Evolutionary conservation across 352 stramenopile species (phyloP).

Genomic region (Pythium monospermum): DNA sequence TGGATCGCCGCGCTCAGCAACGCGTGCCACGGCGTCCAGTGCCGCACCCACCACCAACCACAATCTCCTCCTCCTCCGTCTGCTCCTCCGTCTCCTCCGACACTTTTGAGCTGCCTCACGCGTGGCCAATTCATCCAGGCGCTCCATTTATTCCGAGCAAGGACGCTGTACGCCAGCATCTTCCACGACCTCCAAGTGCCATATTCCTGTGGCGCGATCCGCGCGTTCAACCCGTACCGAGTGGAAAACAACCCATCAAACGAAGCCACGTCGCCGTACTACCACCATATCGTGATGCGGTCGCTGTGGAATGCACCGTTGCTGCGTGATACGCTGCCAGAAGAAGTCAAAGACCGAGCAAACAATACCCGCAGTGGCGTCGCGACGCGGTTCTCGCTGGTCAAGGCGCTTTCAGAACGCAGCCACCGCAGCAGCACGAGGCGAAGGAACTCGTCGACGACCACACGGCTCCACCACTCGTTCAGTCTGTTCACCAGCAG

Average conservation of each 20-base stretch:
- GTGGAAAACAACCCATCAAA: constrained; percentile 27
- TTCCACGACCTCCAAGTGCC: constrained; percentile 80
- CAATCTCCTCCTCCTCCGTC: not conserved
- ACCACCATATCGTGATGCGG: constrained; percentile 56
- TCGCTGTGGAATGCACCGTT: constrained; percentile 50
- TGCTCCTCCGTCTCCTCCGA: constrained; percentile 5
- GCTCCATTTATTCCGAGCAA: constrained; percentile 57
- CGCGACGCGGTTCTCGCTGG: constrained; percentile 15
- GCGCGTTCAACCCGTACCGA: constrained; percentile 80
- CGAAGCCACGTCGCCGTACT: constrained; percentile 52
- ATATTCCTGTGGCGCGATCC: constrained; percentile 69
- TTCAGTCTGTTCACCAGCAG: too few relatives aligned
- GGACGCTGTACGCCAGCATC: constrained; percentile 70
- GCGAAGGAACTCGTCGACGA: not conserved
- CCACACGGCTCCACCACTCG: not conserved
- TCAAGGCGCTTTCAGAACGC: constrained; percentile 11
- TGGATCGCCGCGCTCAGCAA: constrained; percentile 67
- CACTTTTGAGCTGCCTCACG: constrained; percentile 58
- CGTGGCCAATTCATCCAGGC: constrained; percentile 72
- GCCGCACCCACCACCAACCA: constrained; percentile 10
- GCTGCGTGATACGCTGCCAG: constrained; percentile 53
- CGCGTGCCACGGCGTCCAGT: constrained; percentile 37
- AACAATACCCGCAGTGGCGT: too few relatives aligned
- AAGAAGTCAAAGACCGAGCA: constrained; percentile 38
- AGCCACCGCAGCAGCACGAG: not conserved